phyloP scores from a whole-genome alignment of 1,284 basidiomycete genomes.

The Boletus mariae region DNA sequence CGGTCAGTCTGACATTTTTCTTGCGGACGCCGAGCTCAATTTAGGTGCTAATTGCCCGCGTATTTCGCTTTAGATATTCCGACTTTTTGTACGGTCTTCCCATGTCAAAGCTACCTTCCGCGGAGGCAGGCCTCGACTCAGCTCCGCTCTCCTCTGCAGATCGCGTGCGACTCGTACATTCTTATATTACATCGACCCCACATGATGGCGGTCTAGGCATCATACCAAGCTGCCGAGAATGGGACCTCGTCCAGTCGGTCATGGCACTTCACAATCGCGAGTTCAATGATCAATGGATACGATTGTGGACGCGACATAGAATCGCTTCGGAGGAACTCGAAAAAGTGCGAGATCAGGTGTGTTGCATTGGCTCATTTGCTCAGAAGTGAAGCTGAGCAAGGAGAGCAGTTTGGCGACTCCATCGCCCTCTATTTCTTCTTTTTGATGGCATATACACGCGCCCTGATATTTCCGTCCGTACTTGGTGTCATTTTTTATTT shows the following conservation, averaged over 20 bases:
- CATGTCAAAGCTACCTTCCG: constrained; percentile 45
- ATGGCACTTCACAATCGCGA: constrained; percentile 80
- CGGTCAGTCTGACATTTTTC: constrained; percentile 47
- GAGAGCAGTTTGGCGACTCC: constrained; percentile 75
- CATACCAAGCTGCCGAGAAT: constrained; percentile 63
- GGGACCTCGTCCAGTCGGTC: constrained; percentile 77
- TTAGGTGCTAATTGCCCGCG: background rate
- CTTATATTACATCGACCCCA: constrained; percentile 67
- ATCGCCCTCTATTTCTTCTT: constrained; percentile 92
- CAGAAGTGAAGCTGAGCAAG: background rate
- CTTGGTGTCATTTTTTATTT: constrained; percentile 62
- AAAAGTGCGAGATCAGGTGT: constrained; percentile 40
- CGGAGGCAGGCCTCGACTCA: constrained; percentile 39
- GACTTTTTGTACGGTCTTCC: constrained; percentile 65
- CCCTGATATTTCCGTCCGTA: constrained; percentile 65
- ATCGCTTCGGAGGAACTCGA: constrained; percentile 35
- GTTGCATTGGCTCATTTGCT: background rate
- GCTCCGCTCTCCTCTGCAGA: constrained; percentile 62
- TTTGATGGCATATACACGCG: constrained; percentile 77
- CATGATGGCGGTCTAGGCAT: constrained; percentile 79
- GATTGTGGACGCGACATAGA: constrained; percentile 27
- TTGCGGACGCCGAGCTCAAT: background rate
- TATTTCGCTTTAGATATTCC: constrained; percentile 42
- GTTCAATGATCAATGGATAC: constrained; percentile 59
- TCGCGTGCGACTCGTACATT: constrained; percentile 75